Evolutionary conservation across 768 basidiomycete genomes (phyloP), one percentile per base, ranked within the genome.

Genomic region (Mycena venus): DNA sequence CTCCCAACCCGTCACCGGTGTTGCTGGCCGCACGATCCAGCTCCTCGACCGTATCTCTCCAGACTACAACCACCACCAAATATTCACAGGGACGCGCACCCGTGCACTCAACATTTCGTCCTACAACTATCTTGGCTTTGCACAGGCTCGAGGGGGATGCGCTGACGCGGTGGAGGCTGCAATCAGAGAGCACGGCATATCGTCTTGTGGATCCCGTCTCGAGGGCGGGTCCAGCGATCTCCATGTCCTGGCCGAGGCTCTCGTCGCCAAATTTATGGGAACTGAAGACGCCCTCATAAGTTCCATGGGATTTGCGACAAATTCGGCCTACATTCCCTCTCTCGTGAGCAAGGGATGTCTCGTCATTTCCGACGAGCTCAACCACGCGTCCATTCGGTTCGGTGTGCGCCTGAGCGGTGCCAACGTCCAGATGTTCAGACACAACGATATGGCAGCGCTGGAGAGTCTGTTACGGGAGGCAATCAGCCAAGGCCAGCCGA

Each of bases 71-170:
- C 88, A 90, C 80, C 93, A 92, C 14, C 93, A 95, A 72, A 84
- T 91, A 55, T 86, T 93, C 76, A 94, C 95, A 2, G 98, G 97
- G 70, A 90, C 87, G 0, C 90, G 89, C 36, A 97, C 96, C 0
- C 95, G 97, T 63, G 95, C 94, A 0, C 93, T 99, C 78, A 99
- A 99, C 83, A 94, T 99, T 75, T 98, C 97, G 0, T 98, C 96
- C 4, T 99, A 99, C 87, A 99, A 99, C 85, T 99, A 99, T 82
- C 96, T 99, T 78, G 98, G 98, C 8, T 99, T 99, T 81, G 98
- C 98, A 0, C 96, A 98, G 81, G 94, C 93, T 19, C 89, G 90
- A 3, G 98, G 98, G 21, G 95, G 95, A 8, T 98, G 96, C 81
- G 96, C 98, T 9, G 98, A 99, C 81, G 96, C 95, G 3, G 97